Evolutionary conservation across 2,329 filamentous ascomycete genomes (phyloP).

Genomic region (Cryphonectria parasitica): DNA sequence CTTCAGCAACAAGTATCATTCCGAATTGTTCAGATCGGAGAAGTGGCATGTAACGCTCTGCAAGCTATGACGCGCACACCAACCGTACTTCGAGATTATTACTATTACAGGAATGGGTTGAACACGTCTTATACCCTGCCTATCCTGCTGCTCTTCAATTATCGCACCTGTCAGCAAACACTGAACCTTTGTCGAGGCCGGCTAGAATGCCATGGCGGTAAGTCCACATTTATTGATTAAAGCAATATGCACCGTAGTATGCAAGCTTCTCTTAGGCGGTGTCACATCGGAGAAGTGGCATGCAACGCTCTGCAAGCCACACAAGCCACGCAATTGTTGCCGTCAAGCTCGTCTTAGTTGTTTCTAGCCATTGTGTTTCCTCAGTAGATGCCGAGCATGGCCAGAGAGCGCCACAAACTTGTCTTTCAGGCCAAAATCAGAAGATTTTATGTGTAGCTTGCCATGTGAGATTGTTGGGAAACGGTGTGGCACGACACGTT

Average conservation of each 20-base stretch:
- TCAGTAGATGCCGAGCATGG: neutral
- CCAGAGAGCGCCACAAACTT: neutral
- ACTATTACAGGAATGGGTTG: neutral
- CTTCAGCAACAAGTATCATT: neutral
- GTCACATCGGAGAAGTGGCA: slow-evolving; percentile 3
- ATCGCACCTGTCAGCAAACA: neutral
- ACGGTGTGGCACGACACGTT: neutral
- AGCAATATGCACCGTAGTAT: neutral
- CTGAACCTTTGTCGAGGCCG: neutral
- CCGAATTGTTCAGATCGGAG: neutral
- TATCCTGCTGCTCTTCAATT: neutral
- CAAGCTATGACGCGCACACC: neutral
- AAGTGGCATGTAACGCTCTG: neutral
- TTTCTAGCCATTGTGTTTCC: neutral
- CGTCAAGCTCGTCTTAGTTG: neutral
- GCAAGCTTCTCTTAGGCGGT: neutral
- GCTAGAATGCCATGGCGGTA: neutral
- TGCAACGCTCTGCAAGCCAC: slow-evolving; percentile 26
- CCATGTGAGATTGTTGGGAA: neutral
- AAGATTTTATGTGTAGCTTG: neutral
- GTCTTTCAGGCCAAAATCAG: neutral
- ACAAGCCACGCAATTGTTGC: slow-evolving; percentile 3
- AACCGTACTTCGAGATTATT: neutral
- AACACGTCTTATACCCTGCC: no score
- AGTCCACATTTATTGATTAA: no score